phyloP scores from a whole-genome alignment of 257 asterid species.

The Cynanchum wilfordii region DNA sequence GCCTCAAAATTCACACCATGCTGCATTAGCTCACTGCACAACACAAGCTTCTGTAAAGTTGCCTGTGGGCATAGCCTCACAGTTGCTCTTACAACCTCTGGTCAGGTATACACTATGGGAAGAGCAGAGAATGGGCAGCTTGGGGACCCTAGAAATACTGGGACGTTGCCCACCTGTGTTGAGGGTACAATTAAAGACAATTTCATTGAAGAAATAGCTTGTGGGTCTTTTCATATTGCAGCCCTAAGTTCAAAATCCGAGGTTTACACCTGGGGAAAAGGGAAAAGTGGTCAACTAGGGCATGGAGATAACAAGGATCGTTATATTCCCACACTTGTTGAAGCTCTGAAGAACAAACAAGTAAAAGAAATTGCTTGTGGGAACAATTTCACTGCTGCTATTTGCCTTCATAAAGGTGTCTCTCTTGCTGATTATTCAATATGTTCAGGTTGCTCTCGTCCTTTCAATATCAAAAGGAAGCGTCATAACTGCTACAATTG shows the following conservation, averaged over 20 bases:
- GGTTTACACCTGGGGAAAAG: conserved; percentile 75
- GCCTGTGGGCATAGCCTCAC: conserved; percentile 70
- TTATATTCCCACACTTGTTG: conserved; percentile 49
- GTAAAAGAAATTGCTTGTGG: conserved; percentile 57
- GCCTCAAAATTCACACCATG: conserved; percentile 38
- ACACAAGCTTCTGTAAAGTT: conserved; percentile 44
- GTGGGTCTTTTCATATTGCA: conserved; percentile 70
- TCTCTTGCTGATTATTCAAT: conserved; percentile 36
- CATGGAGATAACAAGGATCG: conserved; percentile 56
- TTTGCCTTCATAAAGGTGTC: conserved; percentile 45
- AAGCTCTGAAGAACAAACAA: conserved; percentile 49
- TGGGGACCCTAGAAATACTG: conserved; percentile 32
- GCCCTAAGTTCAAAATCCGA: conserved; percentile 53
- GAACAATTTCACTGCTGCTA: conserved; percentile 52
- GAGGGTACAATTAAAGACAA: conserved; percentile 41
- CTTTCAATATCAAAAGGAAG: conserved; percentile 52
- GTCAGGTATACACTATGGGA: conserved; percentile 63
- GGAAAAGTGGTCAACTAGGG: conserved; percentile 63
- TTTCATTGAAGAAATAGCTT: conserved; percentile 51
- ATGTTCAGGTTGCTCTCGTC: conserved; percentile 56
- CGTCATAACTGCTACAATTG: conserved; percentile 73
- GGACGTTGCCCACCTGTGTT: conserved; percentile 29
- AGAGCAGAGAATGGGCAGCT: conserved; percentile 37
- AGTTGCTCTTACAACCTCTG: conserved; percentile 58
- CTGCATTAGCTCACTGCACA: conserved; percentile 25